Evolutionary conservation across 805 yeast genomes (phyloP).

Genomic region (Myxozyma udenii): DNA sequence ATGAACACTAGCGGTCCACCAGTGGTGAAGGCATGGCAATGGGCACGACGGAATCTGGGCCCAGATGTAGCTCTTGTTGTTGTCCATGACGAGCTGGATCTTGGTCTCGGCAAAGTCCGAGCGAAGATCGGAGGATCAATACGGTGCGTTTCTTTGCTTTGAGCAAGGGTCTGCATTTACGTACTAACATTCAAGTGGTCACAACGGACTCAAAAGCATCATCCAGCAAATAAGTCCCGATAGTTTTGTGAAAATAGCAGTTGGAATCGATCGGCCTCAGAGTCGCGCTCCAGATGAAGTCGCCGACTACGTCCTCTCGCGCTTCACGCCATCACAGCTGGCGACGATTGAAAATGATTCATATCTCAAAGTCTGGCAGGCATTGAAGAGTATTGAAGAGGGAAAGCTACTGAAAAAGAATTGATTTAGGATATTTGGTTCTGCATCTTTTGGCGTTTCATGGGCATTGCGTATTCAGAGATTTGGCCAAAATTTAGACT

Average conservation of each 20-base stretch:
- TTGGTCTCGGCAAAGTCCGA: constrained; percentile 63
- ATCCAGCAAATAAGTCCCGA: constrained; percentile 45
- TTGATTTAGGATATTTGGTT: too few species aligned
- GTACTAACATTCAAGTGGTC: constrained; percentile 55
- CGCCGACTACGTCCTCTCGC: constrained; percentile 60
- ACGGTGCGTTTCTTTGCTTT: constrained; percentile 25
- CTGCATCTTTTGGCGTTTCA: too few species aligned
- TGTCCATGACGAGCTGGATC: constrained; percentile 74
- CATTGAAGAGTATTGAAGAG: constrained; percentile 3
- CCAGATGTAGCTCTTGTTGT: constrained; percentile 50
- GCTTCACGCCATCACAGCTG: constrained; percentile 48
- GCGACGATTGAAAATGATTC: constrained; percentile 40
- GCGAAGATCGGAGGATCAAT: constrained; percentile 58
- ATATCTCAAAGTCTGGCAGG: constrained; percentile 16
- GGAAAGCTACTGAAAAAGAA: too few species aligned
- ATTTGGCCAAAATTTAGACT: too few species aligned
- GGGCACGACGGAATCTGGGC: constrained; percentile 29
- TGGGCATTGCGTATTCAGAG: too few species aligned
- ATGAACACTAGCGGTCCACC: constrained; percentile 75
- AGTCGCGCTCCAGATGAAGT: constrained; percentile 47
- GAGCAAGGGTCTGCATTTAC: background rate
- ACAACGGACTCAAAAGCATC: constrained; percentile 73
- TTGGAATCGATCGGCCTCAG: constrained; percentile 75
- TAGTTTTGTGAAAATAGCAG: constrained; percentile 59
- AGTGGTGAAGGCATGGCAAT: constrained; percentile 50